phyloP scores from a whole-genome alignment of 164 flowering plant species.

The Buxus sempervirens region DNA sequence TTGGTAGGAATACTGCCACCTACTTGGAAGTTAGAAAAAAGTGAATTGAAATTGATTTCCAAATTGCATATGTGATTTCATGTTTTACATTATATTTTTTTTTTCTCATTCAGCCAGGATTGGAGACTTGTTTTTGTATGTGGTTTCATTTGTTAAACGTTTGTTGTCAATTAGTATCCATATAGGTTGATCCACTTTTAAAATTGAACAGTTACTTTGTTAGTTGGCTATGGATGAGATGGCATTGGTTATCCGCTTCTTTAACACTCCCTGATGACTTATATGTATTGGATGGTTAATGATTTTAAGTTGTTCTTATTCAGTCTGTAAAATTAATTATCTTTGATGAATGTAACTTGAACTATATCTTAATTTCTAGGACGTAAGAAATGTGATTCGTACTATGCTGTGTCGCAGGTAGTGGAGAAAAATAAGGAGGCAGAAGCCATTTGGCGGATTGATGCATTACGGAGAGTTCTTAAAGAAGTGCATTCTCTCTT shows the following conservation, averaged over 20 bases:
- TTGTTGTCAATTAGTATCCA: not conserved
- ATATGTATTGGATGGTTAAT: not conserved
- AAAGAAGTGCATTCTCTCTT: conserved; percentile 93
- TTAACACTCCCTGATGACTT: not conserved
- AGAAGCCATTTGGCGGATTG: conserved; percentile 75
- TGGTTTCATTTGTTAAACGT: not conserved
- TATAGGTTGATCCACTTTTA: not conserved
- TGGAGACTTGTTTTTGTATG: not conserved
- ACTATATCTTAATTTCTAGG: not conserved
- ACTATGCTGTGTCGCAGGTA: conserved; percentile 42
- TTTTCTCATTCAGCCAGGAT: not conserved
- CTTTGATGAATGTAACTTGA: not conserved
- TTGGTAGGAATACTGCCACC: too few species aligned
- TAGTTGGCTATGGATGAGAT: not conserved
- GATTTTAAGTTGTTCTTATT: not conserved
- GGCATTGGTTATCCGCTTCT: not conserved
- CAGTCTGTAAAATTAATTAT: not conserved
- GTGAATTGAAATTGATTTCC: not conserved
- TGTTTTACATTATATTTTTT: not conserved
- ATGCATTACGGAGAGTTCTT: conserved; percentile 68
- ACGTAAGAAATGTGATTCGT: not conserved
- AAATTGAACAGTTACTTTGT: not conserved
- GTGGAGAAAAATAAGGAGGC: conserved; percentile 79
- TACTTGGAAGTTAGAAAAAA: too few species aligned
- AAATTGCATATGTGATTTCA: not conserved